Base-by-base conservation (phyloP, 2,329 filamentous ascomycete genomes). In the Colletotrichum sp. region DNA sequence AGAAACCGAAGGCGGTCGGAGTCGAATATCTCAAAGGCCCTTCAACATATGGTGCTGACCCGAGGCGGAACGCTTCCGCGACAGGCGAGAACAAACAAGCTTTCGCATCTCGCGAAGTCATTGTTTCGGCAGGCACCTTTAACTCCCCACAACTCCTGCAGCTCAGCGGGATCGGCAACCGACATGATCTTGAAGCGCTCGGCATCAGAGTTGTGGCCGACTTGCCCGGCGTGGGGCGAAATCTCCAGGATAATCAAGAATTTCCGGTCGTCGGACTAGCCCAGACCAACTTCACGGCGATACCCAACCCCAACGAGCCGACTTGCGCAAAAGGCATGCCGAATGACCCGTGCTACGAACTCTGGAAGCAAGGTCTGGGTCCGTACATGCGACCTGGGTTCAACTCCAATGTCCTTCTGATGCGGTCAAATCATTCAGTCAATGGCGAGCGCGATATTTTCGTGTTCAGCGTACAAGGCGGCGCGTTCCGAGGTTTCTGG, bases 161-260 rank as follows among this genome's bases (percentile, higher is more conserved):
- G 79, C 81, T 88, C 8, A 86, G 84, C 32, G 87, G 87, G 22
- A 80, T 89, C 66, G 87, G 87, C 3, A 80, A 84, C 18, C 81
- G 79, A 12, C 78, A 77, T 2, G 84, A 88, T 77, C 82, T 88
- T 4, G 72, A 84, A 10, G 79, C 82, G 16, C 83, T 89, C 78
- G 81, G 84, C n/a, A 92, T 93, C 76, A 81, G 85, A 1, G 85
- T 92, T 8, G 79, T 92, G 43, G 82, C 84, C 2, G 86, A 93
- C 79, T 85, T 9, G 87, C 85, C 56, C 92, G 30, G 58, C 18
- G 58, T 61, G 28, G 28, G 58, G 12, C 58, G 58, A 13, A 34
- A 92, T 81, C 82, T 93, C 92, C 81, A 82, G 71, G 88, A 90
- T 67, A 86, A 86, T 72, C 83, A 86, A 74, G 84, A 86, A 75